Conservation (phyloP, 345 rosid genomes). For the Arabis alpina region DNA sequence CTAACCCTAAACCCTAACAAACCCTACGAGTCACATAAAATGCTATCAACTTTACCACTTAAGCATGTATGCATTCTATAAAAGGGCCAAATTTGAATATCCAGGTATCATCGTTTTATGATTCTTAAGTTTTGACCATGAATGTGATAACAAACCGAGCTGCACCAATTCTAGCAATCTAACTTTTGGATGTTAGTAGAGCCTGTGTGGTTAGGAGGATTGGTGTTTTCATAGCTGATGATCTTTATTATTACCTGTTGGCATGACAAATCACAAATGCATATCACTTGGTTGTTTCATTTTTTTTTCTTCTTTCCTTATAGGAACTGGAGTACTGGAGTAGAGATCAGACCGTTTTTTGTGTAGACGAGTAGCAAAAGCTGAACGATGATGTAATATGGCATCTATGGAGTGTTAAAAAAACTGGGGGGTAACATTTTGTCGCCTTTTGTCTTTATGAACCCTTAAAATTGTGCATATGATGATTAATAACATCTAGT, state of each 20-base stretch:
- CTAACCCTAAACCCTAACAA: too few species aligned
- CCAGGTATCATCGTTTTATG: too few species aligned
- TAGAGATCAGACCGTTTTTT: conserved; percentile 9
- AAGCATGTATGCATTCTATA: conserved; percentile 8
- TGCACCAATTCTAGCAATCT: too few species aligned
- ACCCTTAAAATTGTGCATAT: neutral
- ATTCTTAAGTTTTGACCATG: conserved; percentile 2
- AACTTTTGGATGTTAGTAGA: neutral
- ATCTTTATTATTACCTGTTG: neutral
- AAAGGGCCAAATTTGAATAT: conserved; percentile 5
- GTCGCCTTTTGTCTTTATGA: conserved; percentile 6
- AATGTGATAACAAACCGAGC: neutral
- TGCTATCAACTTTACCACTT: conserved; percentile 2
- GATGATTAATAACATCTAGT: conserved; percentile 1
- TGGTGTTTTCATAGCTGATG: conserved; percentile 11
- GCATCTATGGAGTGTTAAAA: conserved; percentile 20
- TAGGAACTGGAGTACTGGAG: conserved; percentile 26
- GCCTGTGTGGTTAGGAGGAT: conserved; percentile 7
- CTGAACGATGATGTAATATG: neutral
- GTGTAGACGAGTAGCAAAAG: conserved; percentile 11
- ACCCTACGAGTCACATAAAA: too few species aligned
- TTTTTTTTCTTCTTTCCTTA: conserved; percentile 1
- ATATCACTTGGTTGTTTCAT: neutral
- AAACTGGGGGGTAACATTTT: conserved; percentile 19
- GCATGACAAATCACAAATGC: neutral